phyloP scores from a whole-genome alignment of 2,329 filamentous ascomycete species.

The Fusarium chuoi region DNA sequence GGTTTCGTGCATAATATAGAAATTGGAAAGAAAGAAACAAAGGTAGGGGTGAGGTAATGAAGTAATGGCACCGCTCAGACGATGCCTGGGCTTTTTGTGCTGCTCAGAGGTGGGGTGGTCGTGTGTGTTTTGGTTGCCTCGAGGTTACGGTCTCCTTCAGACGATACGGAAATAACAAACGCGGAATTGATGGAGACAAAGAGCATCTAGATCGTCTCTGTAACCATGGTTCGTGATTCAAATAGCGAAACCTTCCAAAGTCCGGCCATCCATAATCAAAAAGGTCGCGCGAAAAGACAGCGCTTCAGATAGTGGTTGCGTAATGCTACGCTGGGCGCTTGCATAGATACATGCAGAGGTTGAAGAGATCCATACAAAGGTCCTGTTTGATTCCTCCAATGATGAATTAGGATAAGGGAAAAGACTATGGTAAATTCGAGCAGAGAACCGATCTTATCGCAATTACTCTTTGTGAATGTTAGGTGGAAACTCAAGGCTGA shows the following conservation, averaged over 20 bases:
- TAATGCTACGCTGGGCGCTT: not conserved
- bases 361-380: conserved; percentile 25
- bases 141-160: conserved; percentile 3
- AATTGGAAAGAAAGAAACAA: not conserved
- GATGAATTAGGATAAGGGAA: conserved; percentile 14
- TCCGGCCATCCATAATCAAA: conserved; percentile 36
- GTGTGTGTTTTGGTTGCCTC: not conserved
- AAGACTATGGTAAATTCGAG: conserved; percentile 28
- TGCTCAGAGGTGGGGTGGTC: not conserved
- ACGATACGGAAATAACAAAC: conserved; percentile 2
- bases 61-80: conserved; percentile 1
- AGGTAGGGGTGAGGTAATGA: not conserved
- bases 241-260: conserved; percentile 40
- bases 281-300: conserved; percentile 8
- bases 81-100: not conserved
- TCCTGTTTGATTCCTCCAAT: conserved; percentile 19
- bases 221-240: conserved; percentile 38
- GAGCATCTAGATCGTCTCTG: conserved; percentile 42
- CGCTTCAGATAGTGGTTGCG: not conserved
- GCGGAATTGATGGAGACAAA: conserved; percentile 9
- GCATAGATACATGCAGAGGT: conserved; percentile 1
- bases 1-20: conserved; percentile 31
- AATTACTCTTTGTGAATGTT: conserved; percentile 8
- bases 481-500: not conserved
- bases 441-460: conserved; percentile 31